Base-by-base conservation (phyloP, 768 basidiomycete genomes). In the Boletus rex-veris region DNA sequence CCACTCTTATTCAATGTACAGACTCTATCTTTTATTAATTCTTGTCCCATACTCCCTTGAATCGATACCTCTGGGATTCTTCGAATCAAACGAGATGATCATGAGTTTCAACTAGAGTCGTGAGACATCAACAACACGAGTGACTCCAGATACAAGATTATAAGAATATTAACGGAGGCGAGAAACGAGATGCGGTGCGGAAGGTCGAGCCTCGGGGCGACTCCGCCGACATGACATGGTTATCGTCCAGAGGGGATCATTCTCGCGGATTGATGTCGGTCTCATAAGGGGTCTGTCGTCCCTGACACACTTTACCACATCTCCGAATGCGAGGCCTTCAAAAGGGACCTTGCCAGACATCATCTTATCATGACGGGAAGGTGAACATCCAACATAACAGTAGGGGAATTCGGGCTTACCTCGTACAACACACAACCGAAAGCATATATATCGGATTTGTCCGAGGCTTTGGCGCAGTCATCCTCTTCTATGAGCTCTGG, bases 381-480 rank as follows among this genome's bases (percentile, higher is more conserved):
- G 28, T 58, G 21, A 56, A 28, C 33, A 26, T 21, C 38, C 30
- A n/a, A 15, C 15, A 19, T 12, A 18, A 26, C n/a, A 10, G n/a
- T 15, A 3, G 38, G 41, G 9, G 2, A 43, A 35, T 26, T 7
- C 18, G 9, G 44, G 16, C 55, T 48, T 42, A 69, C 69, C 65
- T 71, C 64, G 36, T 71, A 69, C n/a, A 69, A 39, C 33, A 67
- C 61, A 43, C 63, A 65, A 9, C 68, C 70, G 24, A 71, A 62
- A 19, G 68, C 55, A 41, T 62, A 68, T 41, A 70, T 52, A 35
- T 68, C 68, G 2, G 59, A 58, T 50, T 53, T 55, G 38, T 47
- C 56, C 0, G 60, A 41, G 41, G 46, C 37, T 41, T 54, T 62
- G 47, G 7, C 31, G 15, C 7, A 5, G 1, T 61, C 61, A 2